These are phyloP conservation scores for Penicillium riverlandense DNA, from an alignment of 495 filamentous ascomycete species.

Conservation along the genomic window DNA sequence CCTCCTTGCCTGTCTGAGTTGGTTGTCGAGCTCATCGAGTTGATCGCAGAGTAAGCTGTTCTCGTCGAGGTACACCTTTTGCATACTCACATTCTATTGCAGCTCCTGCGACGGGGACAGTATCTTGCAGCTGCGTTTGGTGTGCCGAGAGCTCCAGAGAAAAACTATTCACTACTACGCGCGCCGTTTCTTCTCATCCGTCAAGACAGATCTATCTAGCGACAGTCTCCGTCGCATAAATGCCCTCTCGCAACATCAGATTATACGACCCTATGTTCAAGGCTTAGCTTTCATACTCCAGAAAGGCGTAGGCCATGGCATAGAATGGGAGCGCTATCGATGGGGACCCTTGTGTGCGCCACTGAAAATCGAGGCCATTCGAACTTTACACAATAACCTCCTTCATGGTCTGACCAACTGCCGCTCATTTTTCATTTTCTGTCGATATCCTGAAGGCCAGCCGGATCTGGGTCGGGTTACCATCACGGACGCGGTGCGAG, in stretches of 20 bases:
- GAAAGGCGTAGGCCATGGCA: constrained; percentile 16
- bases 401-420: constrained; percentile 15
- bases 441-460: constrained; percentile 22
- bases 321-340: constrained; percentile 17
- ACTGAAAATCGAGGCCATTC: constrained; percentile 12
- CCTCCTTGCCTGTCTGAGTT: constrained; percentile 2
- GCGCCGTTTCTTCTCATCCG: constrained; percentile 14
- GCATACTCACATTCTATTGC: neutral
- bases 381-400: constrained; percentile 11
- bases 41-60: constrained; percentile 5
- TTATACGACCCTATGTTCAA: constrained; percentile 11
- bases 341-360: constrained; percentile 19
- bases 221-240: constrained; percentile 17
- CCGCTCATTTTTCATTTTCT: constrained; percentile 23
- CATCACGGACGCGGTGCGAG: constrained; percentile 16
- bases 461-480: constrained; percentile 19
- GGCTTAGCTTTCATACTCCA: constrained; percentile 18
- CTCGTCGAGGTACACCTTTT: neutral
- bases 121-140: constrained; percentile 13
- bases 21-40: constrained; percentile 18
- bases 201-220: constrained; percentile 18
- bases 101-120: constrained; percentile 1
- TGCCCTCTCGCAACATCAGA: constrained; percentile 9
- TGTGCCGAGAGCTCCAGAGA: constrained; percentile 16
- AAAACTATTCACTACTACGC: constrained; percentile 23